A percentile compares a stretch with the other conserved stretches of the same genome.
These are phyloP conservation scores for Phytophthora citrophthora DNA, from an alignment of 352 stramenopile species.

Conservation along the genomic window DNA sequence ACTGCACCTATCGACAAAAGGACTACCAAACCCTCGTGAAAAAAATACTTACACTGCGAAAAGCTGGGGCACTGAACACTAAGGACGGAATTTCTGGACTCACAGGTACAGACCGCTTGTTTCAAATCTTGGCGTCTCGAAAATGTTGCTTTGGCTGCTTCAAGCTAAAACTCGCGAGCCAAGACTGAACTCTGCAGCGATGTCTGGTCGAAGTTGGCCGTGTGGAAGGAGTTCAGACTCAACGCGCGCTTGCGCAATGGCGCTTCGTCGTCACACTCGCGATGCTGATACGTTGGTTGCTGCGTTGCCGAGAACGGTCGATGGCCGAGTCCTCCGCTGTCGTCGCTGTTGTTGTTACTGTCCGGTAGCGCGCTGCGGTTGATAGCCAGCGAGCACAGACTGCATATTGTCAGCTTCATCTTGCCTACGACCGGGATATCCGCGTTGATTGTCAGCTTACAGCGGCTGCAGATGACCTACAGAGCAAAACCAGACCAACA, in stretches of 20 bases:
- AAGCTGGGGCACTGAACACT: constrained; percentile 27
- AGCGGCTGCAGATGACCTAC: constrained; percentile 72
- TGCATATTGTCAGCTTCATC: constrained; percentile 90
- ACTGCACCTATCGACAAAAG: background rate
- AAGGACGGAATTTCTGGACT: constrained; percentile 21
- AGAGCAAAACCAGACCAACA: constrained; percentile 2
- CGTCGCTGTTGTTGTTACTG: constrained; percentile 41
- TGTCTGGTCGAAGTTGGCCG: constrained; percentile 82
- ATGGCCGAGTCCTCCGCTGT: constrained; percentile 37
- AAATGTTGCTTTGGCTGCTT: constrained; percentile 6
- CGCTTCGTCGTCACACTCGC: constrained; percentile 36
- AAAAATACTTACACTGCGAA: constrained; percentile 14
- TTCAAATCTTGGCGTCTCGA: constrained; percentile 9
- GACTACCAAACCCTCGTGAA: constrained; percentile 2
- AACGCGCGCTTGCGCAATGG: constrained; percentile 50
- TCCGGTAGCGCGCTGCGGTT: constrained; percentile 71
- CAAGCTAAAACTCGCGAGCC: constrained; percentile 51
- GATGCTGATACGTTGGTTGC: constrained; percentile 36
- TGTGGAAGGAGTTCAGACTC: constrained; percentile 84
- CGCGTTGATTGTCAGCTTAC: constrained; percentile 78
- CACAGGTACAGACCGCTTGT: constrained; percentile 4
- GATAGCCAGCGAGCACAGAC: constrained; percentile 75
- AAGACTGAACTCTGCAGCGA: constrained; percentile 50
- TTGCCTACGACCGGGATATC: constrained; percentile 83
- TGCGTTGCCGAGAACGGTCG: constrained; percentile 58